Evolutionary conservation across 129 eudicot genomes (phyloP).

Genomic region (Centaurea solstitialis): DNA sequence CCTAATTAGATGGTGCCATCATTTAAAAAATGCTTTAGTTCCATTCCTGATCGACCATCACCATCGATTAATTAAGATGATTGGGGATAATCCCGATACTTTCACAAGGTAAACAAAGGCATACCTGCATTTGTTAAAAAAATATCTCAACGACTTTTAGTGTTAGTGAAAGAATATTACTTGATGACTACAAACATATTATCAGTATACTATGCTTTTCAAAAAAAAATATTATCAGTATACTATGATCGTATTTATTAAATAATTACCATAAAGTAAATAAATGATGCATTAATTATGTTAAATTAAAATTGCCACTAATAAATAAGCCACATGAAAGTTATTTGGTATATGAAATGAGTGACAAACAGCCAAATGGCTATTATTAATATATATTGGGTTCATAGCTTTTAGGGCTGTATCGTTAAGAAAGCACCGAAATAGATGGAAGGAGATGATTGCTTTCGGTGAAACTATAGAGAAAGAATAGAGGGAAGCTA

Average conservation of each 20-base stretch:
- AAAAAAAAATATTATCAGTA: too few species aligned
- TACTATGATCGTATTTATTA: too few species aligned
- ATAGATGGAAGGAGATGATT: constrained; percentile 2
- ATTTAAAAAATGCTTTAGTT: too few species aligned
- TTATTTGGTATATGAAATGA: constrained; percentile 3
- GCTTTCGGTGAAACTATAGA: constrained; percentile 2
- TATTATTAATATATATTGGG: not conserved
- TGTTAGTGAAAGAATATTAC: not conserved
- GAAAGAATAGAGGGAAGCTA: not conserved
- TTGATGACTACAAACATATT: not conserved
- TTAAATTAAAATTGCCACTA: not conserved
- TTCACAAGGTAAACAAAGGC: not conserved
- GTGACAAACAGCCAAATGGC: constrained; percentile 6
- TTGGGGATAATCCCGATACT: too few species aligned
- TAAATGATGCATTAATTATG: too few species aligned
- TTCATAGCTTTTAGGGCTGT: constrained; percentile 6
- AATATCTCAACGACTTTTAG: not conserved
- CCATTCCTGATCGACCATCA: too few species aligned
- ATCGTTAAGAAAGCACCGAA: constrained; percentile 15
- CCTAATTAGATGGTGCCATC: too few species aligned
- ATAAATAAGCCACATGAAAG: constrained; percentile 10
- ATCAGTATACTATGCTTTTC: too few species aligned
- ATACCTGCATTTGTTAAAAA: too few species aligned
- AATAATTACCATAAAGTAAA: too few species aligned
- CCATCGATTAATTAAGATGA: not conserved